Base-by-base conservation (phyloP, 371 early-diverging fungal species). In the Lichtheimia ramosa region DNA sequence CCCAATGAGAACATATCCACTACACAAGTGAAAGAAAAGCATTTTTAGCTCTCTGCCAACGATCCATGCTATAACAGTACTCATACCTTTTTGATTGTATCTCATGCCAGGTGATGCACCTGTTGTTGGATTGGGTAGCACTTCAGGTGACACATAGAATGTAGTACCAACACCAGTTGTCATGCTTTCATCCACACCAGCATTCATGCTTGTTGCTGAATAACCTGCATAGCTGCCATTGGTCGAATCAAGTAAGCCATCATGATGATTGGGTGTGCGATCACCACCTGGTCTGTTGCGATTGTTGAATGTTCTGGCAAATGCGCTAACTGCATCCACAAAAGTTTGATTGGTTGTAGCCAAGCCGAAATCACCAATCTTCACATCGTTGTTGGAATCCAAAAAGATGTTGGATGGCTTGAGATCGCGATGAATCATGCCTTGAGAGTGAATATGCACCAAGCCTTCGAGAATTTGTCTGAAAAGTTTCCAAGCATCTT, bases 281-380 rank as follows among this genome's bases (percentile, higher is more conserved):
- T 64, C 65, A 20, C 66, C 58, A 2, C 41, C 56, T 3, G 34
- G 48, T 6, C 50, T n/a, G 21, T 24, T 34, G 46, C 43, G 25
- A 34, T 66, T 27, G 43, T 34, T 24, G 18, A 52, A 34, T 14
- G 23, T 50, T 12, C 68, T 61, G 3, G 59, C 58, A 59, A 65
- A 65, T n/a, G 62, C 65, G 28, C 51, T 61, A 2, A 63, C 63
- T 18, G 74, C 69, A 42, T 88, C 89, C 4, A 83, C 78, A 21
- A 85, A 70, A 3, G 91, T 82, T 61, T 77, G 75, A 59, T 71
- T 77, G 7, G 81, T 86, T 23, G 96, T 97, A 1, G 93, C 95
- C 57, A 99, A 83, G 0, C 99, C 99, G 79, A 99, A 99, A 66
- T 99, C 99, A 56, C 97, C 97, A 62, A 99, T 93, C 57, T 95